Evolutionary conservation across 345 rosid genomes (phyloP).

Genomic region (Ceriops zippeliana): DNA sequence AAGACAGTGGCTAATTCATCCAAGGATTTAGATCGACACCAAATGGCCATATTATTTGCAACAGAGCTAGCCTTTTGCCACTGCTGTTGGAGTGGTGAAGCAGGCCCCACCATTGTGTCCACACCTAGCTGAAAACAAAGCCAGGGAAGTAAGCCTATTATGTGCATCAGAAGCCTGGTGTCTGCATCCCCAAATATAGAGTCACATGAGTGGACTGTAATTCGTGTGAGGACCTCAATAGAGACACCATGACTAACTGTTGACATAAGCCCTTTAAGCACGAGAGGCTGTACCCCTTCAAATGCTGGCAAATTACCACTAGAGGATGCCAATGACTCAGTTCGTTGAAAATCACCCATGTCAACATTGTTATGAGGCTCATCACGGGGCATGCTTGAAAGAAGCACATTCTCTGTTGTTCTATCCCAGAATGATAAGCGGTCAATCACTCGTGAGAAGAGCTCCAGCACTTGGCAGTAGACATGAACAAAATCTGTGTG

Average conservation of each 20-base stretch:
- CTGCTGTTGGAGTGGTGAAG: slow-evolving; percentile 82
- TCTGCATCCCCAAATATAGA: slow-evolving; percentile 90
- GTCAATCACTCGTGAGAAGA: slow-evolving; percentile 85
- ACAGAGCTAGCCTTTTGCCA: slow-evolving; percentile 88
- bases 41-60: slow-evolving; percentile 65
- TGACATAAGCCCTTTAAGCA: slow-evolving; percentile 94
- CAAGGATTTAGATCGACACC: slow-evolving; percentile 79
- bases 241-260: slow-evolving; percentile 87
- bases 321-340: slow-evolving; percentile 68
- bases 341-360: slow-evolving; percentile 58
- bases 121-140: slow-evolving; percentile 86
- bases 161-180: slow-evolving; percentile 95
- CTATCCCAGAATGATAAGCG: slow-evolving; percentile 82
- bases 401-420: slow-evolving; percentile 92
- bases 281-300: slow-evolving; percentile 97
- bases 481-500: slow-evolving; percentile 97
- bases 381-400: slow-evolving; percentile 98
- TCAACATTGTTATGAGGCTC: slow-evolving; percentile 51
- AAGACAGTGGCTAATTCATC: slow-evolving; percentile 76
- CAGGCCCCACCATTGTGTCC: slow-evolving; percentile 53
- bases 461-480: slow-evolving; percentile 97
- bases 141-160: slow-evolving; percentile 95
- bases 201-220: slow-evolving; percentile 89
- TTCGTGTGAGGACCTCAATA: slow-evolving; percentile 78
- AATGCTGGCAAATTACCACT: slow-evolving; percentile 75